Base-by-base conservation (phyloP, 345 rosid genomes). In the Heritiera littoralis region DNA sequence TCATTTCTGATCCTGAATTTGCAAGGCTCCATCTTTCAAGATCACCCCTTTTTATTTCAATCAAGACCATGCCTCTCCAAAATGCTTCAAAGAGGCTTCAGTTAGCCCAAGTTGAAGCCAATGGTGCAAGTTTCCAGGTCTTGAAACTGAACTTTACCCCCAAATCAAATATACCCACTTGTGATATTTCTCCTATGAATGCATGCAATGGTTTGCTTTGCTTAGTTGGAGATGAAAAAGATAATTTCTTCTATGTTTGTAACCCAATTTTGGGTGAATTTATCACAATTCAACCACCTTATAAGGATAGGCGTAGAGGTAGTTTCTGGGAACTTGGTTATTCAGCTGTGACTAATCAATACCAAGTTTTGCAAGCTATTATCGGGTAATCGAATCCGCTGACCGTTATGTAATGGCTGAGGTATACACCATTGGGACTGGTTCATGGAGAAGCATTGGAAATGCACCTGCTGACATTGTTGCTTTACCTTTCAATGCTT, bases 201-300 rank as follows among this genome's bases (percentile, higher is more conserved):
- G 38, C 80, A 14, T 78, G 75, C 75, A 78, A 78, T 55, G 80
- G 75, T n/a, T 55, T 78, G 59, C 54, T 78, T 68, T 78, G 80
- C 35, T 56, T 78, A 40, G 14, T 30, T 69, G 75, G 80, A 11
- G 18, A 38, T 10, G 66, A 56, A 17, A 78, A 58, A 28, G 75
- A 58, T 28, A 14, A 28, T 35, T 49, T 59, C 55, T 54, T 78
- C 20, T 69, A 78, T 58, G 46, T 78, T 7, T 78, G 75, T 58
- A 78, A 78, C 67, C 75, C 80, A 23, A 58, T 69, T 43, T 70
- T 69, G 43, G 80, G 80, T 58, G 75, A 78, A 46, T 78, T 52
- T 56, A 56, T 78, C 75, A 78, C 58, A 14, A 43, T 78, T 6
- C 17, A 20, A 17, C 63, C 68, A 2, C 9, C 80, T 60, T 59